A percentile compares a stretch with the other conserved stretches of the same genome.
Conservation (phyloP, 164 flowering plant genomes). For the Tetrastigma voinierianum region DNA sequence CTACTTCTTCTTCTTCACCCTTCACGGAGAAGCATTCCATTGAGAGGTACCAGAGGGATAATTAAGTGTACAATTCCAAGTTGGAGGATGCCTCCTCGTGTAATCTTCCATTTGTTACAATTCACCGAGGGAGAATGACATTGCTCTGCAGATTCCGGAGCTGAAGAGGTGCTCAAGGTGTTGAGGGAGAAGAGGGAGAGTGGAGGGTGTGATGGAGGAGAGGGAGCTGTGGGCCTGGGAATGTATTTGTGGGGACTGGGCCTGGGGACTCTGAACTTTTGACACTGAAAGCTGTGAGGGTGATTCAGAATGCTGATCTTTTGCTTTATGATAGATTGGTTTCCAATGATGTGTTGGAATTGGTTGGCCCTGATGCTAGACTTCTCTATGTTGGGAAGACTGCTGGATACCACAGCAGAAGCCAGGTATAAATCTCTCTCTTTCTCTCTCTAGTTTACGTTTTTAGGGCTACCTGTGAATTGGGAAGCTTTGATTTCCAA, state of each 20-base stretch:
- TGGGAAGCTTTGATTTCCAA: slow-evolving; percentile 4
- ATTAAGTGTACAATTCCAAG: slow-evolving; percentile 35
- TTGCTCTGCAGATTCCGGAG: slow-evolving; percentile 86
- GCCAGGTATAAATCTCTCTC: slow-evolving; percentile 51
- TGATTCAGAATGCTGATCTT: slow-evolving; percentile 74
- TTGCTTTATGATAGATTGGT: slow-evolving; percentile 91
- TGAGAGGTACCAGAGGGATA: slow-evolving; percentile 61
- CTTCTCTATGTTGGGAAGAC: slow-evolving; percentile 96
- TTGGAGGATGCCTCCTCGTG: slow-evolving; percentile 14
- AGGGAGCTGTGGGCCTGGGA: slow-evolving; percentile 41
- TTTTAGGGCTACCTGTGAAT: too few species aligned
- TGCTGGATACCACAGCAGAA: slow-evolving; percentile 96
- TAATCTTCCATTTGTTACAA: slow-evolving; percentile 25
- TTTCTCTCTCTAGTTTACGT: too few species aligned
- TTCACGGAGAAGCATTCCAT: slow-evolving; percentile 75
- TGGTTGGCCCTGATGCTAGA: slow-evolving; percentile 68
- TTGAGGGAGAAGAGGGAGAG: slow-evolving; percentile 48
- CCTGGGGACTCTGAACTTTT: slow-evolving; percentile 92
- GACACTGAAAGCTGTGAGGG: slow-evolving; percentile 81
- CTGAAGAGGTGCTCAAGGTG: slow-evolving; percentile 63
- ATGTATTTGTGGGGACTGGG: slow-evolving; percentile 96
- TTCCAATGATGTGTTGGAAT: slow-evolving; percentile 75
- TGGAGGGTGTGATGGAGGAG: slow-evolving; percentile 11
- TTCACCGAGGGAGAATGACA: slow-evolving; percentile 56
- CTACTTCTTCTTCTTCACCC: slow-evolving; percentile 45